These are phyloP conservation scores for Coemansia sp. DNA, from an alignment of 192 early-diverging fungal species.

Conservation along the genomic window DNA sequence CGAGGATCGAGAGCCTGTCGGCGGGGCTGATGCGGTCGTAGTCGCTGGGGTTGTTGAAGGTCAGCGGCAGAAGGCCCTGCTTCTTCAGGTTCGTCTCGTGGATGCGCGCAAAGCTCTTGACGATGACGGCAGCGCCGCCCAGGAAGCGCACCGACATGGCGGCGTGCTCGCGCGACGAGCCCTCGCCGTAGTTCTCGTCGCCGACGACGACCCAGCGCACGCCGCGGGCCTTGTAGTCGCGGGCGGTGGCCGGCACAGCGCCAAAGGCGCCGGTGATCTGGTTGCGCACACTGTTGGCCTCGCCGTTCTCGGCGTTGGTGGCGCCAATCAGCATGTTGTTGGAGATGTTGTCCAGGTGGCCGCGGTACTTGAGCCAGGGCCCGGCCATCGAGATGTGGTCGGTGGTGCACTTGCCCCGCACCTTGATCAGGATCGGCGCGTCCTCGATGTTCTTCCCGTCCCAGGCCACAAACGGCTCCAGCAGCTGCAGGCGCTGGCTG, in stretches of 20 bases:
- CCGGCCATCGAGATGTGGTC: constrained; percentile 97
- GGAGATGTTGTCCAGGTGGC: constrained; percentile 97
- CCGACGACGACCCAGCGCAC: constrained; percentile 94
- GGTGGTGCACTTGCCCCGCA: constrained; percentile 97
- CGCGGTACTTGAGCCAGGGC: constrained; percentile 92
- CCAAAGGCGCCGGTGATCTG: constrained; percentile 72
- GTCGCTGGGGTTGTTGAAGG: constrained; percentile 90
- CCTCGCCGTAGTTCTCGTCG: constrained; percentile 99
- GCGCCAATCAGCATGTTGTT: constrained; percentile 99
- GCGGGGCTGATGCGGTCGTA: constrained; percentile 86
- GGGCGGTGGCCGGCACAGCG: constrained; percentile 89
- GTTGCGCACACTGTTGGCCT: constrained; percentile 75
- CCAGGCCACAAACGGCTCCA: constrained; percentile 86
- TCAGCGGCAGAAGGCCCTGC: constrained; percentile 96
- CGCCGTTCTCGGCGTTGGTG: constrained; percentile 83
- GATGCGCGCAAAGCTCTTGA: constrained; percentile 97
- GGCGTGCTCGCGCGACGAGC: constrained; percentile 98
- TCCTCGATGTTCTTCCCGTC: constrained; percentile 82
- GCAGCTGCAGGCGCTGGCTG: constrained; percentile 89
- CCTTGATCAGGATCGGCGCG: constrained; percentile 90
- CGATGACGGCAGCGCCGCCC: constrained; percentile 89
- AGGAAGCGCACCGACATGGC: constrained; percentile 96
- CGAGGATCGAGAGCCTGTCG: constrained; percentile 87
- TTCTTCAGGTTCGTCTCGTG: constrained; percentile 99
- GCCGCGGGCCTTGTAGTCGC: constrained; percentile 88